phyloP scores from a whole-genome alignment of 306 rosid genomes.

The Begonia loranthoides region DNA sequence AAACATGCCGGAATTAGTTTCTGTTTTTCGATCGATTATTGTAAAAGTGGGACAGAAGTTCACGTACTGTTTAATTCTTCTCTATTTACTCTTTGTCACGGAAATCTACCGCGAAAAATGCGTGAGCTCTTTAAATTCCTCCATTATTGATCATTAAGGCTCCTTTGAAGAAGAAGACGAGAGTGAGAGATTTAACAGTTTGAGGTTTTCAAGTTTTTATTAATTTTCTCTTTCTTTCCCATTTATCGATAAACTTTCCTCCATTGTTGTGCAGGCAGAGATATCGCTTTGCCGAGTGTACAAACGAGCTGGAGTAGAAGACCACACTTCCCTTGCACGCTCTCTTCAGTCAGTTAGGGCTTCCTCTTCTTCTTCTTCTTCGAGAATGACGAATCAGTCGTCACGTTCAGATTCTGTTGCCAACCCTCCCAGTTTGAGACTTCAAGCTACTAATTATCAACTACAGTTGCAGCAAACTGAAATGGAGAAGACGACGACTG shows the following conservation, averaged over 20 bases:
- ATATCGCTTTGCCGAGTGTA: constrained; percentile 91
- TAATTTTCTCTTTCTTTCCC: too few species aligned
- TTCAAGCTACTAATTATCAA: background rate
- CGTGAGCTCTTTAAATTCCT: background rate
- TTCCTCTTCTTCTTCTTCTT: constrained; percentile 31
- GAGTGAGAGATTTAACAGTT: too few species aligned
- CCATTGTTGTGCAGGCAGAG: constrained; percentile 39
- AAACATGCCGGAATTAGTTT: too few species aligned
- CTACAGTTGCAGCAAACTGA: constrained; percentile 13
- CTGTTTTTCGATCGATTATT: too few species aligned
- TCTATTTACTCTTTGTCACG: background rate
- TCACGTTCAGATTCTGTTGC: background rate
- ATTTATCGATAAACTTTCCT: too few species aligned
- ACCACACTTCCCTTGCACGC: constrained; percentile 83
- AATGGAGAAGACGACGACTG: constrained; percentile 19
- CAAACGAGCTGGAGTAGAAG: constrained; percentile 96
- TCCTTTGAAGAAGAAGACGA: too few species aligned
- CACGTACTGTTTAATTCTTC: too few species aligned
- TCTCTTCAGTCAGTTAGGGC: constrained; percentile 28
- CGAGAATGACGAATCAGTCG: constrained; percentile 16
- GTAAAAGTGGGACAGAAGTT: too few species aligned
- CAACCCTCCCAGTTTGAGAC: background rate
- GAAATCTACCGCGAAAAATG: background rate
- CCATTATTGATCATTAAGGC: too few species aligned
- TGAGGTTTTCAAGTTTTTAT: too few species aligned